A percentile compares a stretch with the other conserved stretches of the same genome.
Conservation (phyloP, 495 filamentous ascomycete genomes). For the Parathielavia appendiculata region DNA sequence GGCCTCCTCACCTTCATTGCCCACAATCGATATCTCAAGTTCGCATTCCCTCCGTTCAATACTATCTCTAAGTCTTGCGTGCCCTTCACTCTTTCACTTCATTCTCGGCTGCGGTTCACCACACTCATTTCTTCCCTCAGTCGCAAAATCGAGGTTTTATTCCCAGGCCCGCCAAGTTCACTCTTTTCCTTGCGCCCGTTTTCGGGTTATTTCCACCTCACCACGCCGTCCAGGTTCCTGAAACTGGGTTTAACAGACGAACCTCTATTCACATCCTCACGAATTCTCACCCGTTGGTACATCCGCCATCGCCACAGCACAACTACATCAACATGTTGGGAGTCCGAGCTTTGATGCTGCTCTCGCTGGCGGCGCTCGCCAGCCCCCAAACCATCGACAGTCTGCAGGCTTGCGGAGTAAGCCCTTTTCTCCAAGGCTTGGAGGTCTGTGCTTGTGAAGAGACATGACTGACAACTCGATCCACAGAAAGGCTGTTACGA, state of each 20-base stretch:
- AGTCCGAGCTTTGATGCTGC: slow-evolving; percentile 21
- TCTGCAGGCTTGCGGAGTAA: slow-evolving; percentile 26
- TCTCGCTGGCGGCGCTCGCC: slow-evolving; percentile 21
- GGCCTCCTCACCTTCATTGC: background rate
- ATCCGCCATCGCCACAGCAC: background rate
- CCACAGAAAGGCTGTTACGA: slow-evolving; percentile 25
- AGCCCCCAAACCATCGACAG: slow-evolving; percentile 24
- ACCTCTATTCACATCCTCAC: background rate
- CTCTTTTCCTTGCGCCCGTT: slow-evolving; percentile 9
- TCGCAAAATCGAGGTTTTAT: slow-evolving; percentile 1
- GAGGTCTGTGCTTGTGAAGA: background rate
- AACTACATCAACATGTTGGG: slow-evolving; percentile 22
- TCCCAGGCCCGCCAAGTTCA: slow-evolving; percentile 11
- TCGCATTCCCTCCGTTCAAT: slow-evolving; percentile 9
- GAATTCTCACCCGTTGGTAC: background rate
- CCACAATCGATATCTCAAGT: background rate
- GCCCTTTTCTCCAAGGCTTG: slow-evolving; percentile 5
- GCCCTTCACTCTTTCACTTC: background rate
- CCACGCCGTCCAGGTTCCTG: background rate
- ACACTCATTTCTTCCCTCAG: slow-evolving; percentile 11
- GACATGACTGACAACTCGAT: slow-evolving; percentile 16
- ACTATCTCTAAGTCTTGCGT: background rate
- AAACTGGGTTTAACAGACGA: background rate
- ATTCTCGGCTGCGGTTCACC: slow-evolving; percentile 4
- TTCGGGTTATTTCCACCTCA: background rate